These are phyloP conservation scores for Penicillium janthinellum DNA, from an alignment of 2,329 filamentous ascomycete genomes.

Conservation along the genomic window DNA sequence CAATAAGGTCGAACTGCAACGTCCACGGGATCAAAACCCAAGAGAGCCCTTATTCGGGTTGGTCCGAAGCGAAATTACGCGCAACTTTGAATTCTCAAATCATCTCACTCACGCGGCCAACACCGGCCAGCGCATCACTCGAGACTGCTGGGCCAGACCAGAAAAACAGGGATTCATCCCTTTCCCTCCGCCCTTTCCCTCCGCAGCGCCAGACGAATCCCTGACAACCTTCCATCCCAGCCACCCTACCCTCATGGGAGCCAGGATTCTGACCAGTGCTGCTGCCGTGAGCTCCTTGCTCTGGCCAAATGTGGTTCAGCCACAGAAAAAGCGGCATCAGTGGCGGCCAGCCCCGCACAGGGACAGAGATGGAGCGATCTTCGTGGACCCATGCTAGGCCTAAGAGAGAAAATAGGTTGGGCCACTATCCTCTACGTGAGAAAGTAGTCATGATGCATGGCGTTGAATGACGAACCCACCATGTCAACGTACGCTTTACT, in stretches of 20 bases:
- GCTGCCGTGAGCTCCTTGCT: constrained; percentile 18
- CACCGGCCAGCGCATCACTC: background rate
- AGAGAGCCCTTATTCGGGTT: background rate
- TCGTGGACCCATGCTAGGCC: background rate
- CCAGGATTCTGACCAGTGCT: constrained; percentile 11
- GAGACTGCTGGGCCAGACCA: background rate
- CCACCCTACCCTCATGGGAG: background rate
- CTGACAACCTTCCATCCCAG: too few species aligned
- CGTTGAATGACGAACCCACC: constrained; percentile 13
- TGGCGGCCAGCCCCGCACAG: constrained; percentile 6
- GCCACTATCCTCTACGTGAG: constrained; percentile 2
- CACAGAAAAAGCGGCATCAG: constrained; percentile 19
- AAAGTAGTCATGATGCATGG: constrained; percentile 1
- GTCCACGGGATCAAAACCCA: background rate
- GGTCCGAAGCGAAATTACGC: background rate
- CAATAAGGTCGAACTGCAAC: background rate
- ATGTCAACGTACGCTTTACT: background rate
- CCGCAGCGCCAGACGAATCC: background rate
- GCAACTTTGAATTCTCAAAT: background rate
- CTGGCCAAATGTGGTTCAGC: constrained; percentile 15
- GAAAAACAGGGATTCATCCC: background rate
- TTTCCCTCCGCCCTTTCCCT: background rate
- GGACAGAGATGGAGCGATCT: background rate
- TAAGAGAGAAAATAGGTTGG: constrained; percentile 7
- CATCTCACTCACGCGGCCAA: background rate